Percentiles rank a stretch among this genome's conserved stretches.
Evolutionary conservation across 352 stramenopile species (phyloP).

Genomic region (Phytopythium boreale): DNA sequence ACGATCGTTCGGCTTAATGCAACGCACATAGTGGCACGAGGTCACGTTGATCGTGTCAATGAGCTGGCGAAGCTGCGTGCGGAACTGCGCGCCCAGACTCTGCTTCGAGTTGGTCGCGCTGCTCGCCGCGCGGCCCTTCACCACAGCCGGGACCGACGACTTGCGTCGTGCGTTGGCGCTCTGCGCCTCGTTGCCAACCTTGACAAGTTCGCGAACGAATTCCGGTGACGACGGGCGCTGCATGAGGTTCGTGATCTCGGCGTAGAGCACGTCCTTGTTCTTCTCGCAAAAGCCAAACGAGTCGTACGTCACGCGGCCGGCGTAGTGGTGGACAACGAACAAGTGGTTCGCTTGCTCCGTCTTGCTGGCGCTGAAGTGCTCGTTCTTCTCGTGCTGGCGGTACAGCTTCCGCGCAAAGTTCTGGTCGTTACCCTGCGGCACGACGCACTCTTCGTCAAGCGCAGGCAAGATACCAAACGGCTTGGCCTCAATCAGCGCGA

Average conservation of each 20-base stretch:
- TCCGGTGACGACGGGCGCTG: constrained; percentile 56
- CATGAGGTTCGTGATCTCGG: constrained; percentile 77
- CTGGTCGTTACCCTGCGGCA: constrained; percentile 82
- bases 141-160: not conserved
- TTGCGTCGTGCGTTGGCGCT: constrained; percentile 16
- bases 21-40: constrained; percentile 86
- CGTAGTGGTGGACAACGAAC: constrained; percentile 91
- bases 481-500: constrained; percentile 87
- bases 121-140: constrained; percentile 27
- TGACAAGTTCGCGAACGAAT: constrained; percentile 65
- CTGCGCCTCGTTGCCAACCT: constrained; percentile 25
- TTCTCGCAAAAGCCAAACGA: constrained; percentile 95
- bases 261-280: constrained; percentile 92
- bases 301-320: constrained; percentile 91
- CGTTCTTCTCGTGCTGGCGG: constrained; percentile 60
- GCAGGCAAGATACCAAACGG: constrained; percentile 81
- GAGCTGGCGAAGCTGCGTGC: constrained; percentile 82
- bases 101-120: constrained; percentile 32
- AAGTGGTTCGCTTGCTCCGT: constrained; percentile 77
- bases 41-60: constrained; percentile 84
- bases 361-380: constrained; percentile 74
- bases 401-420: constrained; percentile 87
- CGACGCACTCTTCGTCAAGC: constrained; percentile 90
- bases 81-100: constrained; percentile 82
- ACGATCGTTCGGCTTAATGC: constrained; percentile 93